Evolutionary conservation across 1,139 yeast genomes (phyloP).

Genomic region (Williopsis jadinii): DNA sequence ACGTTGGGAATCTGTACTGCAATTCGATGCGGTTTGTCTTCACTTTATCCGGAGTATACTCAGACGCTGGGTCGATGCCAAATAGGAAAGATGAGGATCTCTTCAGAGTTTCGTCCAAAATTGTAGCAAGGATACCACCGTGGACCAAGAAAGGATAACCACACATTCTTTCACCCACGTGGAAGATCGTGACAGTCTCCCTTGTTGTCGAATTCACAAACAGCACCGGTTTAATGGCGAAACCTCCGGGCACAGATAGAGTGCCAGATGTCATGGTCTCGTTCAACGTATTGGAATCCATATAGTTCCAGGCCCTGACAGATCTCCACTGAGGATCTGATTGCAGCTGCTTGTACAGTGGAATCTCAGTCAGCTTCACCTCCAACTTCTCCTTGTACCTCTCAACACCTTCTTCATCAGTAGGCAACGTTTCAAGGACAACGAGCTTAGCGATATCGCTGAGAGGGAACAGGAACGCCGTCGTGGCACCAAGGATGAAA

Average conservation of each 20-base stretch:
- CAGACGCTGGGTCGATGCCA: slow-evolving; percentile 24
- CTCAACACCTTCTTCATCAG: slow-evolving; percentile 21
- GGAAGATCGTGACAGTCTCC: slow-evolving; percentile 62
- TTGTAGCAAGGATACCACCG: slow-evolving; percentile 84
- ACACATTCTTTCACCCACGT: slow-evolving; percentile 70
- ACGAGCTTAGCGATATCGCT: slow-evolving; percentile 18
- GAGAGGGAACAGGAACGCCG: slow-evolving; percentile 21
- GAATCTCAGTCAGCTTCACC: slow-evolving; percentile 41
- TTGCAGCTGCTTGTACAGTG: slow-evolving; percentile 42
- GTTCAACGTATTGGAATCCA: slow-evolving; percentile 34
- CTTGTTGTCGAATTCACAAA: slow-evolving; percentile 53
- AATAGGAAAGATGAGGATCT: slow-evolving; percentile 43
- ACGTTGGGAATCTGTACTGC: slow-evolving; percentile 64
- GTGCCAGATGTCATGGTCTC: slow-evolving; percentile 18
- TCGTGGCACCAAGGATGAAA: slow-evolving; percentile 20
- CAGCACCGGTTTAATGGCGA: slow-evolving; percentile 65
- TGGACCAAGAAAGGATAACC: slow-evolving; percentile 88
- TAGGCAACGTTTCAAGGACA: slow-evolving; percentile 19
- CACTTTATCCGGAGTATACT: slow-evolving; percentile 32
- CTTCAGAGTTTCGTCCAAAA: slow-evolving; percentile 69
- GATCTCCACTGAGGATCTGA: slow-evolving; percentile 37
- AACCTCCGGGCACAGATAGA: slow-evolving; percentile 64
- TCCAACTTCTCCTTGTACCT: slow-evolving; percentile 33
- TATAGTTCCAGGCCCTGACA: slow-evolving; percentile 54
- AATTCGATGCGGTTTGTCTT: slow-evolving; percentile 35